Conservation (phyloP, 176 grass and related monocot species). For the Carex littledalei region DNA sequence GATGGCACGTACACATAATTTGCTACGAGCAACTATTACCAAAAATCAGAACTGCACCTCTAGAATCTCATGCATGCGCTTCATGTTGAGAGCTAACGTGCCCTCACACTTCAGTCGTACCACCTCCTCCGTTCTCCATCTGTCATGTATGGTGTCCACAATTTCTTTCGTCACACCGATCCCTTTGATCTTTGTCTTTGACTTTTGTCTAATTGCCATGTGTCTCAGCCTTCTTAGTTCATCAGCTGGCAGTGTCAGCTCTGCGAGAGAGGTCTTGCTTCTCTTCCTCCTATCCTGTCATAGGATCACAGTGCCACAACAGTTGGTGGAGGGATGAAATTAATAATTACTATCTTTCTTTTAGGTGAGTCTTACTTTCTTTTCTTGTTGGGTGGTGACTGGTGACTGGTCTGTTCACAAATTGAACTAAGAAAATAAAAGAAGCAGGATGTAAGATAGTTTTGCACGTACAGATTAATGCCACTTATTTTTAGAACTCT, state of each 20-base stretch:
- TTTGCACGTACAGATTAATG: background rate
- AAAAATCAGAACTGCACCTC: slow-evolving; percentile 40
- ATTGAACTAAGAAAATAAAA: background rate
- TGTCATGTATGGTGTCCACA: slow-evolving; percentile 75
- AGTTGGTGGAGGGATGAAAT: too few relatives aligned
- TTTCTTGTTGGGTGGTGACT: background rate
- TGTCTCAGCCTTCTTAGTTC: slow-evolving; percentile 81
- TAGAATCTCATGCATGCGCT: slow-evolving; percentile 76
- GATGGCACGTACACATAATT: background rate
- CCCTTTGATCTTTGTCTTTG: slow-evolving; percentile 66
- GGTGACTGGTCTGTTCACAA: background rate
- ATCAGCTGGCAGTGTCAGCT: slow-evolving; percentile 65
- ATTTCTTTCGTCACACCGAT: slow-evolving; percentile 66
- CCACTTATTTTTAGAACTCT: background rate
- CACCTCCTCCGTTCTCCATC: slow-evolving; percentile 78
- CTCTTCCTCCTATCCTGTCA: slow-evolving; percentile 24
- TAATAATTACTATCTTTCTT: too few relatives aligned
- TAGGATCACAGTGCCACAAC: background rate
- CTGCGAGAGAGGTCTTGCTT: slow-evolving; percentile 63
- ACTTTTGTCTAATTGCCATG: slow-evolving; percentile 63
- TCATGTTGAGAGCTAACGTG: slow-evolving; percentile 87
- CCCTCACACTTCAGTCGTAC: slow-evolving; percentile 78
- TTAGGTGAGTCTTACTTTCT: too few relatives aligned
- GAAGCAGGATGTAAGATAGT: background rate
- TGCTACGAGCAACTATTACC: background rate